Evolutionary conservation across 371 early-diverging fungal genomes (phyloP), one percentile per base, ranked within the genome.

Genomic region (Capillidium rhysosporum): DNA sequence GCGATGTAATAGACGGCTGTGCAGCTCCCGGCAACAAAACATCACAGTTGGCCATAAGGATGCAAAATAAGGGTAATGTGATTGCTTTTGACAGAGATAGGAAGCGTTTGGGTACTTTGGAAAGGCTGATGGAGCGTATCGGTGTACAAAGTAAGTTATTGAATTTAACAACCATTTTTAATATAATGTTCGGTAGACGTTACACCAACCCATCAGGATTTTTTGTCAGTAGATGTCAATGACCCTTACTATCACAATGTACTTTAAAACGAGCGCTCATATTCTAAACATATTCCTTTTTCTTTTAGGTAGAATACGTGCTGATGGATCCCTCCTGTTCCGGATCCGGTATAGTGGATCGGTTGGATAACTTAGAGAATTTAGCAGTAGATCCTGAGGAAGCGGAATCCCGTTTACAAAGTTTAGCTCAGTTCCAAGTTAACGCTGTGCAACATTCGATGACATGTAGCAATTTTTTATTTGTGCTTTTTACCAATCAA

Each of bases 21-120:
- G 95, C 98, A 18, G 97, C 98, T 0, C 99, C 99, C 4, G 99
- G 99, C n/a, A 97, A 92, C 65, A 97, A 94, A 65, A 92, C 96
- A 8, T 81, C 91, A 38, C 93, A 95, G 62, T 62, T 98, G 29
- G 76, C 87, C 1, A 78, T 82, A 48, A 61, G 90, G 21, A 84
- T 95, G 84, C 75, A 75, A 16, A 88, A 89, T 55, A 71, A 71
- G 3, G 98, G 97, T 9, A 71, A 68, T 48, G 79, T 99, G 31
- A 87, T 77, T 66, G 98, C 98, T 0, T 86, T 93, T 58, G 99
- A 99, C 65, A 69, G 76, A 58, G 87, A 96, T 64, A 61, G 68
- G 31, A 65, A 79, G 12, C 76, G 99, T 54, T 68, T 89, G 40
- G 76, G 81, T 28, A 72, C 80, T 8, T 71, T 99, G 44, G 77